These are phyloP conservation scores for Musa balbisiana DNA, from an alignment of 202 grass and related monocot genomes.

Conservation along the genomic window DNA sequence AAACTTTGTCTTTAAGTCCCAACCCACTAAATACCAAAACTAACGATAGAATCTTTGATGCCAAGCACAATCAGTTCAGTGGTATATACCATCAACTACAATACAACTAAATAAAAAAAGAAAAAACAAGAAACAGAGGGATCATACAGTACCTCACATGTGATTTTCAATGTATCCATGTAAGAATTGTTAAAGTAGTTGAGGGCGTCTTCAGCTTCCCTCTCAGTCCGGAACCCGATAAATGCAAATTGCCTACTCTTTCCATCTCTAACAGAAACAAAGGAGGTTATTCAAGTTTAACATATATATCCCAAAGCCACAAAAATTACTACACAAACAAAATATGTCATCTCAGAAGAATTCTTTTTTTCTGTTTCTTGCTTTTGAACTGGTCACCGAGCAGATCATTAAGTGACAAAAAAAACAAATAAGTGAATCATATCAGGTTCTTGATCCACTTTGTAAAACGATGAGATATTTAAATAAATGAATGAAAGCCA, in stretches of 20 bases:
- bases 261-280: conserved; percentile 52
- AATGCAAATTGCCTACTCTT: conserved; percentile 95
- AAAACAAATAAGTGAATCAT: not conserved
- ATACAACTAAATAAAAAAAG: not conserved
- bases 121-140: not conserved
- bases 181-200: conserved; percentile 91
- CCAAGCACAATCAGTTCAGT: not conserved
- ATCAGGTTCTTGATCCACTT: too few species aligned
- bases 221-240: conserved; percentile 72
- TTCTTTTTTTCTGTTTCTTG: not conserved
- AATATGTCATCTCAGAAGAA: not conserved
- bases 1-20: too few species aligned
- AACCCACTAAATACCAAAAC: too few species aligned
- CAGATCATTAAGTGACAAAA: not conserved
- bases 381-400: not conserved
- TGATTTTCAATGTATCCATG: conserved; percentile 91
- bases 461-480: too few species aligned
- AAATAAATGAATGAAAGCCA: too few species aligned
- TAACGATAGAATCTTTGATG: too few species aligned
- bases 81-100: not conserved
- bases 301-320: not conserved
- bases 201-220: conserved; percentile 65
- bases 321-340: conserved; percentile 2
- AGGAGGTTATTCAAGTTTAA: not conserved
- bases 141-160: conserved; percentile 59